Conservation (phyloP, 1,284 basidiomycete species). For the Blastosporella zonata region DNA sequence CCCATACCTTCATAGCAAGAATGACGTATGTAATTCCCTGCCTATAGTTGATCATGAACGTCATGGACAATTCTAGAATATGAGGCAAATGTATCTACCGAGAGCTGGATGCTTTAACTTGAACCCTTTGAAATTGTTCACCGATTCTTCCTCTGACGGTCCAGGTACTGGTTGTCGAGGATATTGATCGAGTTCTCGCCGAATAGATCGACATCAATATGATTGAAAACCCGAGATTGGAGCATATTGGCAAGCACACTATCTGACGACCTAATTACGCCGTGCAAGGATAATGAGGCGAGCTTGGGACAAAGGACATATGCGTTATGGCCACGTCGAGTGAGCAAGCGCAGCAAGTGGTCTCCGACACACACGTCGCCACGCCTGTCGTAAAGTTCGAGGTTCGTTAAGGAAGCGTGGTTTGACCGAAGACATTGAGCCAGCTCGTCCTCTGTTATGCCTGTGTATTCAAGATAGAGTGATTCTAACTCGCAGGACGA, state of each 20-base stretch:
- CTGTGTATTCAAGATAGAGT: conserved; percentile 22
- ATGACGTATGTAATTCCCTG: neutral
- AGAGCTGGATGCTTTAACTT: too few relatives aligned
- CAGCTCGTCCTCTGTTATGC: conserved; percentile 23
- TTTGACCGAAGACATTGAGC: conserved; percentile 20
- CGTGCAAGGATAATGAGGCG: conserved; percentile 8
- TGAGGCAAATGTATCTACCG: too few relatives aligned
- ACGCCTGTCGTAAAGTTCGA: conserved; percentile 21
- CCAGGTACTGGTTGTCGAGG: neutral
- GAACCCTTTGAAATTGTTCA: neutral
- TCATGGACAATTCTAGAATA: too few relatives aligned
- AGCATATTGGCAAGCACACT: conserved; percentile 18
- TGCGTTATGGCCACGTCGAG: neutral
- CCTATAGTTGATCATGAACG: neutral
- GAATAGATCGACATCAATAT: neutral
- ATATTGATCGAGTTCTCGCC: conserved; percentile 1
- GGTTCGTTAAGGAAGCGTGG: conserved; percentile 17
- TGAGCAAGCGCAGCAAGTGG: conserved; percentile 18
- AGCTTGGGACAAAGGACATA: neutral
- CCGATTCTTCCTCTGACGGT: neutral
- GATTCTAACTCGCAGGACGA: conserved; percentile 18
- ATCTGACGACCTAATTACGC: conserved; percentile 15
- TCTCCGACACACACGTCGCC: conserved; percentile 19
- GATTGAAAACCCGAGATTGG: neutral
- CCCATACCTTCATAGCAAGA: conserved; percentile 5